phyloP scores from a whole-genome alignment of 1,139 yeast genomes.

The Taphrina populina region DNA sequence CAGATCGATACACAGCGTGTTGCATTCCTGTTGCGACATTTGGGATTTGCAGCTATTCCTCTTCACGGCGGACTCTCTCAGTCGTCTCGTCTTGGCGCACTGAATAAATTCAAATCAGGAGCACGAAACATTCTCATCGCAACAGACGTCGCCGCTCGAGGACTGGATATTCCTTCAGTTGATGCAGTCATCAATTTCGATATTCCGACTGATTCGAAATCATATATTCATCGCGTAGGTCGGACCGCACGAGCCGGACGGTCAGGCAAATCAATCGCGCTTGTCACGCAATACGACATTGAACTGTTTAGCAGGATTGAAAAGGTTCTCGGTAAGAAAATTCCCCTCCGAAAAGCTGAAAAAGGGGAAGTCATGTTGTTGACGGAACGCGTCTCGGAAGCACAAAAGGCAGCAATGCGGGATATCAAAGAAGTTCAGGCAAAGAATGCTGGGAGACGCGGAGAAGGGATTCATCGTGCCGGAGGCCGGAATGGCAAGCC shows the following conservation, averaged over 20 bases:
- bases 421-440: constrained; percentile 76
- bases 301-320: constrained; percentile 86
- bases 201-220: constrained; percentile 97
- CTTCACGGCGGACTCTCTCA: constrained; percentile 92
- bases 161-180: constrained; percentile 92
- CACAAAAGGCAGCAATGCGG: constrained; percentile 83
- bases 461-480: constrained; percentile 44
- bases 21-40: constrained; percentile 71
- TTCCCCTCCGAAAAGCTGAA: constrained; percentile 77
- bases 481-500: constrained; percentile 38
- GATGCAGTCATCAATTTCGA: constrained; percentile 91
- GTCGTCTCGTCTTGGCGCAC: constrained; percentile 85
- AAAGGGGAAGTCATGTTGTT: constrained; percentile 74
- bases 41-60: constrained; percentile 89
- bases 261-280: constrained; percentile 85
- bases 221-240: constrained; percentile 95
- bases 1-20: constrained; percentile 94
- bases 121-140: constrained; percentile 80
- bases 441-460: constrained; percentile 47
- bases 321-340: constrained; percentile 61
- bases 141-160: constrained; percentile 98
- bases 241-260: constrained; percentile 98
- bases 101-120: constrained; percentile 88
- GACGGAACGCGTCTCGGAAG: constrained; percentile 86
- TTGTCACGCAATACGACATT: constrained; percentile 92